phyloP scores from a whole-genome alignment of 306 rosid species.

The Abrus pulchellus region DNA sequence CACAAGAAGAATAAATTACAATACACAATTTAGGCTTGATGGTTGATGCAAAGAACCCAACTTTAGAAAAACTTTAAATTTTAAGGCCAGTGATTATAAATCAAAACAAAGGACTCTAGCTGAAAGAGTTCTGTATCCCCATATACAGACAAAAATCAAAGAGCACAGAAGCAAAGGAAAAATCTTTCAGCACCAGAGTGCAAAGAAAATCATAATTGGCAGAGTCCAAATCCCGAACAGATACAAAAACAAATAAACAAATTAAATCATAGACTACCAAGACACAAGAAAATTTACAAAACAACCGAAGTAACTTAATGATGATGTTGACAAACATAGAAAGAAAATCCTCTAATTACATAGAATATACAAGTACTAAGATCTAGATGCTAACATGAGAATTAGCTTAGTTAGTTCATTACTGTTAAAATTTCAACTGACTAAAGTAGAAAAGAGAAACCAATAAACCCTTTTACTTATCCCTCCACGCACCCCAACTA shows the following conservation, averaged over 20 bases:
- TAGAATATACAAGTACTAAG: not conserved
- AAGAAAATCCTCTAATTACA: conserved; percentile 4
- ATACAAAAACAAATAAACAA: not conserved
- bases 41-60: conserved; percentile 14
- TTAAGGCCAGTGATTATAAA: conserved; percentile 20
- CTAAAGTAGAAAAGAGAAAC: not conserved
- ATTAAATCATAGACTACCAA: conserved; percentile 29
- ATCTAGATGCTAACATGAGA: conserved; percentile 6
- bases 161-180: not conserved
- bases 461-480: too few species aligned
- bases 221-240: conserved; percentile 11
- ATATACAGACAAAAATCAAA: not conserved
- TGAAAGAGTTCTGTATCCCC: not conserved
- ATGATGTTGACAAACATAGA: not conserved
- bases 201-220: conserved; percentile 15
- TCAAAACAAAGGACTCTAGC: conserved; percentile 11
- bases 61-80: not conserved
- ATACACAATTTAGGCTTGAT: not conserved
- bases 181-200: conserved; percentile 25
- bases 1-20: conserved; percentile 38
- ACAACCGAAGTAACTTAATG: conserved; percentile 6
- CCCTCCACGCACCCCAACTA: not conserved
- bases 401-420: not conserved
- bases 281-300: conserved; percentile 36
- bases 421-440: conserved; percentile 15